phyloP scores from a whole-genome alignment of 306 rosid genomes.

The Quercus engelmannii region DNA sequence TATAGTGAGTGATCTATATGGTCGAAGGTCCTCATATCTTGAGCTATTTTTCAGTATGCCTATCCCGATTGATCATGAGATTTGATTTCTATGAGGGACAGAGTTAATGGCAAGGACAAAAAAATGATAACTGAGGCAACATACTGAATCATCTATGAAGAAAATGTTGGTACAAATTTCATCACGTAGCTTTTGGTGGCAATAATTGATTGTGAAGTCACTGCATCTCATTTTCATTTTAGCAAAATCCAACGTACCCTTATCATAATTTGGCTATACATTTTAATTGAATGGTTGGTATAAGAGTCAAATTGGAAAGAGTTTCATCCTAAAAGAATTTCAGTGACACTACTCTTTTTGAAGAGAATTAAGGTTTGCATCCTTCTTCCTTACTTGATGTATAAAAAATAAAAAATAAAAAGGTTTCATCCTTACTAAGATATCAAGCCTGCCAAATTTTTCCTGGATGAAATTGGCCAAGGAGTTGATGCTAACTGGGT shows the following conservation, averaged over 20 bases:
- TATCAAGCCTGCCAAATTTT: constrained; percentile 48
- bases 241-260: not conserved
- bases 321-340: not conserved
- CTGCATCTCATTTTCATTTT: not conserved
- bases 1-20: no score
- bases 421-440: constrained; percentile 34
- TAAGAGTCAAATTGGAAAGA: not conserved
- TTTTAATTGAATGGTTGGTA: not conserved
- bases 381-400: no score
- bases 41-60: no score
- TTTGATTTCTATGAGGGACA: no score
- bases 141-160: not conserved
- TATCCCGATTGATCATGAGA: no score
- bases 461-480: constrained; percentile 34
- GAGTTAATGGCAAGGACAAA: no score
- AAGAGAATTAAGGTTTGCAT: no score
- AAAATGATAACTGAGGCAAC: not conserved
- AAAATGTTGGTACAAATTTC: not conserved
- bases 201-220: not conserved
- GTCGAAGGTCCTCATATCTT: no score
- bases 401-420: no score
- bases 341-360: no score
- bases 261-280: not conserved
- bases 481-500: constrained; percentile 31
- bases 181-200: not conserved